Conservation (phyloP, 2,329 filamentous ascomycete species). For the Trichophyton benhamiae region DNA sequence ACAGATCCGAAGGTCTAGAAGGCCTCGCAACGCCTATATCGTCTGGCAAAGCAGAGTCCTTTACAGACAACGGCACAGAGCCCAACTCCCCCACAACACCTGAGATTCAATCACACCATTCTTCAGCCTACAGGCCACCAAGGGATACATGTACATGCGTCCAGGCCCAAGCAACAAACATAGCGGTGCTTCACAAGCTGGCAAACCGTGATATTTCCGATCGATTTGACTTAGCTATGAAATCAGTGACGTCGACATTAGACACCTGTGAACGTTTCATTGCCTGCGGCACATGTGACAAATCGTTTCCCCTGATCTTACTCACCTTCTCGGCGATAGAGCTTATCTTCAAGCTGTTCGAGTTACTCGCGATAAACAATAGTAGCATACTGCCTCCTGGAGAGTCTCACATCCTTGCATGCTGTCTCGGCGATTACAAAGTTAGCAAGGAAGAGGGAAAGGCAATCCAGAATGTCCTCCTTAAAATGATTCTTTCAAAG, state of each 20-base stretch:
- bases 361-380: neutral
- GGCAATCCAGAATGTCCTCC: slow-evolving; percentile 3
- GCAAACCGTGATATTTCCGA: neutral
- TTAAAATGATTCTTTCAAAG: slow-evolving; percentile 5
- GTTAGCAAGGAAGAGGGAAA: slow-evolving; percentile 5
- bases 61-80: neutral
- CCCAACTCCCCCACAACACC: neutral
- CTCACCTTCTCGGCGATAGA: slow-evolving; percentile 5
- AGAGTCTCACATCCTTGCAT: neutral
- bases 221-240: neutral
- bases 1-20: neutral
- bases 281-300: neutral
- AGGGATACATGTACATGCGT: neutral
- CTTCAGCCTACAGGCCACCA: neutral
- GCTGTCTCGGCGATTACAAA: slow-evolving; percentile 1
- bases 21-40: neutral
- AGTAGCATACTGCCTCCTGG: neutral
- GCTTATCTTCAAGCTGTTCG: slow-evolving; percentile 5
- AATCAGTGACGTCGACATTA: neutral
- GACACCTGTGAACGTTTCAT: neutral
- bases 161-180: neutral
- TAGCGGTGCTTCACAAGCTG: neutral
- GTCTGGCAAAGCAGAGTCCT: neutral
- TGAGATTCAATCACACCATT: neutral
- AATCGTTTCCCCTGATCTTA: neutral